These are phyloP conservation scores for Candida ovalis DNA, from an alignment of 805 yeast genomes.

Conservation along the genomic window DNA sequence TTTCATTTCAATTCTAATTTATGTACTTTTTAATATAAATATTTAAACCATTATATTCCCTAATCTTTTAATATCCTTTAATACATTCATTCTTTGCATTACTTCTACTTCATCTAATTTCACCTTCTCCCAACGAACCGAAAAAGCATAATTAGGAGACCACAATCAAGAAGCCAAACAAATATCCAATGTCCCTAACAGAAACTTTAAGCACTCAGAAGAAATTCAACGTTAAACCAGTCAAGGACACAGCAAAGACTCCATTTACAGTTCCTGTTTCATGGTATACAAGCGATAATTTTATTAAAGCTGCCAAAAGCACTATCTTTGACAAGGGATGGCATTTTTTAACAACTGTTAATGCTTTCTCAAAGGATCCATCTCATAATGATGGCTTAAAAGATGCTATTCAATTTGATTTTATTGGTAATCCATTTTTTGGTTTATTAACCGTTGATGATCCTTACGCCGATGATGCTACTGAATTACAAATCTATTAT, in stretches of 20 bases:
- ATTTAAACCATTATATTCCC: too few relatives aligned
- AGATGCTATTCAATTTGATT: conserved; percentile 25
- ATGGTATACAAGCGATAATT: conserved; percentile 27
- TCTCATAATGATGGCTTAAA: conserved; percentile 12
- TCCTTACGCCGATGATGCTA: conserved; percentile 13
- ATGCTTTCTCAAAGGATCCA: conserved; percentile 17
- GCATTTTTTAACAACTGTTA: conserved; percentile 24
- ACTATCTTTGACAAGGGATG: conserved; percentile 27
- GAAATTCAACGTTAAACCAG: background rate
- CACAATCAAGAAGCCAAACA: too few relatives aligned
- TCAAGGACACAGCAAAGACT: background rate
- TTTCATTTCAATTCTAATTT: background rate
- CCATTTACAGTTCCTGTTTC: conserved; percentile 22
- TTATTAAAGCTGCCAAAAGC: conserved; percentile 18
- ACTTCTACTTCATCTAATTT: too few relatives aligned
- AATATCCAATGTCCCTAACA: background rate
- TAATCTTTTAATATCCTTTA: too few relatives aligned
- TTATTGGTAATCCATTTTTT: conserved; percentile 26
- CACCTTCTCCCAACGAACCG: background rate
- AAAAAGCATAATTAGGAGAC: too few relatives aligned
- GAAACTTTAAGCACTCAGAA: background rate
- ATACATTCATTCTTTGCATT: too few relatives aligned
- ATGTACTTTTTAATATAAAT: background rate
- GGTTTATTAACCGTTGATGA: conserved; percentile 25
- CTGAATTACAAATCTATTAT: conserved; percentile 19